phyloP scores from a whole-genome alignment of 345 rosid species.

The sweet orange (Citrus sinensis) region DNA sequence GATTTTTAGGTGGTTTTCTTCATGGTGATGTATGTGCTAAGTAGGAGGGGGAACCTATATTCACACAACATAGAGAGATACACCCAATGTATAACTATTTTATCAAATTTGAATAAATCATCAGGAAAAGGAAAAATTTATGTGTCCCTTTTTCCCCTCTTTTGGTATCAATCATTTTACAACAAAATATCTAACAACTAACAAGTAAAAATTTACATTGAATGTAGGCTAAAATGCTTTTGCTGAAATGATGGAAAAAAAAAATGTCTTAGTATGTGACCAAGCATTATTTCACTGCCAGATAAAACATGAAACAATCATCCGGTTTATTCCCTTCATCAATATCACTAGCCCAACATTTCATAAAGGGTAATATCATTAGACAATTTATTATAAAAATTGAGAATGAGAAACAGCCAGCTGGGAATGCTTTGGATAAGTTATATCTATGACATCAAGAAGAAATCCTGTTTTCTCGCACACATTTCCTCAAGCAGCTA shows the following conservation, averaged over 20 bases:
- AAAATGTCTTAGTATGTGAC: background rate
- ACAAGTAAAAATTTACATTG: too few species aligned
- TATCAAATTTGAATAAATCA: background rate
- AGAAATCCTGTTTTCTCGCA: background rate
- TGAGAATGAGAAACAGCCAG: background rate
- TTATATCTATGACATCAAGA: background rate
- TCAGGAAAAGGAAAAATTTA: background rate
- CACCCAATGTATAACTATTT: background rate
- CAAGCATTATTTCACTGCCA: background rate
- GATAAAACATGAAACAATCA: background rate
- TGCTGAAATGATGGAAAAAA: background rate
- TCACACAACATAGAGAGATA: background rate
- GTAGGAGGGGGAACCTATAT: background rate
- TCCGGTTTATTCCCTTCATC: background rate
- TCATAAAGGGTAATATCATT: background rate
- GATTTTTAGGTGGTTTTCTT: background rate
- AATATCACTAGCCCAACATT: background rate
- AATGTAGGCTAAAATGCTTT: too few species aligned
- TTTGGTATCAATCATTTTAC: background rate
- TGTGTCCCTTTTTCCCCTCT: background rate
- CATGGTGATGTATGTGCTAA: background rate
- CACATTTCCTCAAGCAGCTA: constrained; percentile 20
- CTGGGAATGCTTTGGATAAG: background rate
- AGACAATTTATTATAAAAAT: background rate
- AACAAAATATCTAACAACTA: background rate